Percentiles rank a stretch among this genome's conserved stretches.
Evolutionary conservation across 2,329 filamentous ascomycete genomes (phyloP).

Genomic region (Neonectria sp.): DNA sequence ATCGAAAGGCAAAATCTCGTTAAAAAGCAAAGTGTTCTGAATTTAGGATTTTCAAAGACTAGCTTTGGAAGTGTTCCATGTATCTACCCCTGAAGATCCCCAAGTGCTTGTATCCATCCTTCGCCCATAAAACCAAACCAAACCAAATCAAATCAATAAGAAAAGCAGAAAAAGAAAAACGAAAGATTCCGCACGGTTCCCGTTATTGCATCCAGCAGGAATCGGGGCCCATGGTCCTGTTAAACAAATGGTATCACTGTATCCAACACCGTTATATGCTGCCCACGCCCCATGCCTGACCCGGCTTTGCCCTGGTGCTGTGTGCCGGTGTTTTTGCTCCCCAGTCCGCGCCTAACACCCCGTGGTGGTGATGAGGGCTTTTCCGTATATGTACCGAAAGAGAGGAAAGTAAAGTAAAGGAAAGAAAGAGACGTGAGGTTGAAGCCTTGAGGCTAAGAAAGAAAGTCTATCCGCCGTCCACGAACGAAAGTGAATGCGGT

Average conservation of each 20-base stretch:
- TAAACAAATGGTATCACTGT: constrained; percentile 46
- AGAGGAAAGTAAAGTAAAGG: constrained; percentile 32
- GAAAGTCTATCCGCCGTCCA: constrained; percentile 1
- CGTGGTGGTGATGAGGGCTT: constrained; percentile 19
- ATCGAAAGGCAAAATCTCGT: constrained; percentile 15
- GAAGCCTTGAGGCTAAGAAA: constrained; percentile 25
- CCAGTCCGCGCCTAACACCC: constrained; percentile 14
- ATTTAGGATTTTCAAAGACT: constrained; percentile 28
- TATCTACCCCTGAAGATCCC: constrained; percentile 19
- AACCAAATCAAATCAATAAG: constrained; percentile 25
- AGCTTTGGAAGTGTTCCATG: constrained; percentile 9
- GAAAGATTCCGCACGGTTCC: constrained; percentile 10
- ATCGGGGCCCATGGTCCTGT: constrained; percentile 8
- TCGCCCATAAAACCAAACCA: constrained; percentile 28
- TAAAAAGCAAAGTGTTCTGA: constrained; percentile 30
- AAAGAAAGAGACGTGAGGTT: constrained; percentile 27
- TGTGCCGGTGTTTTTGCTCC: constrained; percentile 9
- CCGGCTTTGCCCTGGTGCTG: constrained; percentile 9
- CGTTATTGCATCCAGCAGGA: constrained; percentile 18
- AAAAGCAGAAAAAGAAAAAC: constrained; percentile 24
- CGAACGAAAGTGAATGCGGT: neutral
- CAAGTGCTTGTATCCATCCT: constrained; percentile 31
- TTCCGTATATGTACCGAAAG: constrained; percentile 38
- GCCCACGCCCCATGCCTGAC: constrained; percentile 36
- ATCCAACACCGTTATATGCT: constrained; percentile 50